Conservation (phyloP, 2,329 filamentous ascomycete species). For the Corynespora cassiicola region DNA sequence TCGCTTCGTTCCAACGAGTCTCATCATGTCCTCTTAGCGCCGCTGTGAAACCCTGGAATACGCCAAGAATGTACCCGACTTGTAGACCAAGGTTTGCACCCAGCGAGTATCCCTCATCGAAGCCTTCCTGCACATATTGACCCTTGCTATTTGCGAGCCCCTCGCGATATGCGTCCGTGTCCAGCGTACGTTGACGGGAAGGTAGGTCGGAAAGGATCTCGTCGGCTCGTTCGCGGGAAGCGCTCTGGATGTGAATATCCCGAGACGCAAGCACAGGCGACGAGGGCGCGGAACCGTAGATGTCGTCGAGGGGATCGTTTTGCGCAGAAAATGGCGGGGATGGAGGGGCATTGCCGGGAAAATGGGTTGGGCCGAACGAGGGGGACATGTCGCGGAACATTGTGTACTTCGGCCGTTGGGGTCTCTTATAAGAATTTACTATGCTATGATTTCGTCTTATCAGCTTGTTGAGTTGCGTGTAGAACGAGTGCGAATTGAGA, state of each 20-base stretch:
- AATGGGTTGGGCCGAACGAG: constrained; percentile 28
- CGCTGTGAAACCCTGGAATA: constrained; percentile 73
- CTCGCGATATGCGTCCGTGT: constrained; percentile 88
- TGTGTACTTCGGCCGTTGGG: background rate
- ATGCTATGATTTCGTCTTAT: too few species aligned
- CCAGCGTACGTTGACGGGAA: constrained; percentile 76
- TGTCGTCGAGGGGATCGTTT: constrained; percentile 50
- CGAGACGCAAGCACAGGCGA: constrained; percentile 38
- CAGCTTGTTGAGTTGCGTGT: too few species aligned
- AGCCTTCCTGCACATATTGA: constrained; percentile 79
- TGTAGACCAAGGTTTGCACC: constrained; percentile 80
- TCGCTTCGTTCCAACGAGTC: constrained; percentile 32
- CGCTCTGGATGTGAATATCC: too few species aligned
- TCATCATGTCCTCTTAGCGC: constrained; percentile 49
- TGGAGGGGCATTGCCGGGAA: constrained; percentile 37
- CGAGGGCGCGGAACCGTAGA: constrained; percentile 53
- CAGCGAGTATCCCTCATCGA: constrained; percentile 87
- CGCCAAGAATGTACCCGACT: constrained; percentile 77
- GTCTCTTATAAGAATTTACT: too few species aligned
- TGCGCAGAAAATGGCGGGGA: constrained; percentile 32
- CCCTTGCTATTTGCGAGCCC: constrained; percentile 80
- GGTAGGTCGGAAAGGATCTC: constrained; percentile 72
- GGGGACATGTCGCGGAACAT: constrained; percentile 33
- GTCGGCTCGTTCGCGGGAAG: constrained; percentile 23
- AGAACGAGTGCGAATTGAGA: too few species aligned